Percentiles rank a stretch among this genome's conserved stretches.
These are phyloP conservation scores for Entomortierella chlamydospora DNA, from an alignment of 192 early-diverging fungal genomes.

Conservation along the genomic window DNA sequence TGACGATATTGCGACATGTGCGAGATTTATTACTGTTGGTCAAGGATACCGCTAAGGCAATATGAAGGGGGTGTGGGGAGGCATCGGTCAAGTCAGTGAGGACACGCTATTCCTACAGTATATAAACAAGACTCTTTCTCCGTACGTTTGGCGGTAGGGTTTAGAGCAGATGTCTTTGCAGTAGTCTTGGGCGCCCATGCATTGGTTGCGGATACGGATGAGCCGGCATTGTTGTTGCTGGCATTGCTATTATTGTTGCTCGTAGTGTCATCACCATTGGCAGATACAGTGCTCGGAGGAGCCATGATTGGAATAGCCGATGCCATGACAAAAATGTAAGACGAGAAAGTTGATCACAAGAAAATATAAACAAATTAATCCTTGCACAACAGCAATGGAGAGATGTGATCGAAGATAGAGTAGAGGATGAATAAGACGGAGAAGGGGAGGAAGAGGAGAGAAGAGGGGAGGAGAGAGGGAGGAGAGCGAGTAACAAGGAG, in stretches of 20 bases:
- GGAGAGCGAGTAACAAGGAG: neutral
- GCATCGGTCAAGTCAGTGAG: neutral
- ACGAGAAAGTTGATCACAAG: neutral
- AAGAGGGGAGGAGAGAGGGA: neutral
- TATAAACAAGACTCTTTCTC: neutral
- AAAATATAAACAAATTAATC: neutral
- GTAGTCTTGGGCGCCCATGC: constrained; percentile 27
- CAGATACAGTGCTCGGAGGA: constrained; percentile 16
- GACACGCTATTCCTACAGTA: neutral
- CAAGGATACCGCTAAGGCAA: constrained; percentile 37
- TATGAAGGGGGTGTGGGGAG: neutral
- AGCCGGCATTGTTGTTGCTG: neutral
- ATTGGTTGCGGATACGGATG: constrained; percentile 11
- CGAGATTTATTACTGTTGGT: constrained; percentile 61
- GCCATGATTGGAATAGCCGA: constrained; percentile 52
- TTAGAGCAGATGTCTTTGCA: neutral
- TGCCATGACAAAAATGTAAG: constrained; percentile 22
- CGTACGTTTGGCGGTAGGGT: constrained; percentile 29
- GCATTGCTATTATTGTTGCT: neutral
- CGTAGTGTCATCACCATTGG: neutral
- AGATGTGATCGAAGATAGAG: neutral
- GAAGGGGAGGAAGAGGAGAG: neutral
- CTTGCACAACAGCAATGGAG: neutral
- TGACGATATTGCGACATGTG: constrained; percentile 81
- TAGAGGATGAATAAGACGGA: neutral